Conservation (phyloP, 345 rosid genomes). For the Aquilaria malaccensis region DNA sequence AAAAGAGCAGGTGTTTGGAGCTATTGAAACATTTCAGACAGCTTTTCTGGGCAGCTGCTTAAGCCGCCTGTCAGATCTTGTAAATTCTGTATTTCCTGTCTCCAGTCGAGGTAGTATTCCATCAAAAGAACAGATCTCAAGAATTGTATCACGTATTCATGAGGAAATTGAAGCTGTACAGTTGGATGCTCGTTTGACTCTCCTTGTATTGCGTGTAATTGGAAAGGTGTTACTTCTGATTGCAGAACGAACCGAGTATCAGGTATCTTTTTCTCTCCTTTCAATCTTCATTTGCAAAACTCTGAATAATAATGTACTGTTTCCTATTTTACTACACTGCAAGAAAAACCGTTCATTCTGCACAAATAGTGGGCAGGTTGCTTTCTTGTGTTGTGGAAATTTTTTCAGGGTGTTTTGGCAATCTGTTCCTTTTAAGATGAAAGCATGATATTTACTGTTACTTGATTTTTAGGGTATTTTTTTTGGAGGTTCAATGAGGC, state of each 20-base stretch:
- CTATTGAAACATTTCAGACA: constrained; percentile 85
- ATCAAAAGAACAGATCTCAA: constrained; percentile 80
- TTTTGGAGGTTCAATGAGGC: too few species aligned
- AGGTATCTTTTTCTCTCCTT: constrained; percentile 39
- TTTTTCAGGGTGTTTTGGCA: too few species aligned
- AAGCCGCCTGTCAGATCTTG: constrained; percentile 83
- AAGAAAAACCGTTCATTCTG: too few species aligned
- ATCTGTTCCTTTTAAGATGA: too few species aligned
- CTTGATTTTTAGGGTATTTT: too few species aligned
- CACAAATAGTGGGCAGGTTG: too few species aligned
- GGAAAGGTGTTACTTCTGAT: constrained; percentile 74
- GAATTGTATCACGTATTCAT: constrained; percentile 74
- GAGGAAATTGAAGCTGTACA: constrained; percentile 95
- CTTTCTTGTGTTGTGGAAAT: too few species aligned
- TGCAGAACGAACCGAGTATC: constrained; percentile 88
- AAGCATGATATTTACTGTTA: too few species aligned
- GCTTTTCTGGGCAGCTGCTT: constrained; percentile 76
- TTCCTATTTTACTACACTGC: too few species aligned
- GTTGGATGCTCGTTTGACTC: constrained; percentile 82
- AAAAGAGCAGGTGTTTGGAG: constrained; percentile 70
- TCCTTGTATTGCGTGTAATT: constrained; percentile 81
- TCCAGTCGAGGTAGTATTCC: constrained; percentile 95
- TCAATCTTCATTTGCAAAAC: too few species aligned
- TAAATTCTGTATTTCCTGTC: constrained; percentile 75
- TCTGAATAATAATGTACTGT: too few species aligned